Conservation (phyloP, 2,329 filamentous ascomycete genomes). For the Beauveria bassiana region DNA sequence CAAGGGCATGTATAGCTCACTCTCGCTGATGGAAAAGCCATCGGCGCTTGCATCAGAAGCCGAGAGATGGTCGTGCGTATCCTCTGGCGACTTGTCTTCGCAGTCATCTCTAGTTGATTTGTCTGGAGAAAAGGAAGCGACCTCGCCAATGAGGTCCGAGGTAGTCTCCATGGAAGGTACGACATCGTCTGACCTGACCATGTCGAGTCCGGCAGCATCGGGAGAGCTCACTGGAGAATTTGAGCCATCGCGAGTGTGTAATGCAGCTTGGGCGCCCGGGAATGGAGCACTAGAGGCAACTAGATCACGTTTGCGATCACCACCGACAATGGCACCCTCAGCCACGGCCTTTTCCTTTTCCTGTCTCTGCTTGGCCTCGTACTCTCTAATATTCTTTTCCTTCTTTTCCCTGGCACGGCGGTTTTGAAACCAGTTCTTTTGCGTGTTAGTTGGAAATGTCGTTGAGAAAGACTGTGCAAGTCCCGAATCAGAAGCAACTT, state of each 20-base stretch:
- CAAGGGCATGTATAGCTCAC: constrained; percentile 10
- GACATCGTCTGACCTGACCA: background rate
- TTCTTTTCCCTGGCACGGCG: constrained; percentile 58
- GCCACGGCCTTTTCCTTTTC: constrained; percentile 26
- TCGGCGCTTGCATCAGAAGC: constrained; percentile 12
- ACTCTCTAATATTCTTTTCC: constrained; percentile 44
- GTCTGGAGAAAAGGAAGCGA: background rate
- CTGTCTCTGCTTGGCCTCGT: constrained; percentile 29
- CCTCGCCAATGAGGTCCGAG: constrained; percentile 9
- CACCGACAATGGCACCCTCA: constrained; percentile 21
- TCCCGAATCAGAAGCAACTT: constrained; percentile 17
- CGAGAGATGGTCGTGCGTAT: constrained; percentile 15
- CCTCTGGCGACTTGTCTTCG: constrained; percentile 11
- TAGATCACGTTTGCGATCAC: constrained; percentile 26
- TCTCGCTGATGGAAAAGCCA: constrained; percentile 9
- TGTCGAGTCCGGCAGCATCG: background rate
- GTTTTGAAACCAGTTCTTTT: constrained; percentile 63
- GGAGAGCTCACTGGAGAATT: constrained; percentile 1
- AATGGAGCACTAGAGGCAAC: constrained; percentile 35
- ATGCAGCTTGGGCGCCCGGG: constrained; percentile 20
- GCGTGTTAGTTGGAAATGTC: constrained; percentile 22
- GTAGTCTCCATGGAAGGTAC: constrained; percentile 10
- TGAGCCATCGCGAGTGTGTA: constrained; percentile 12
- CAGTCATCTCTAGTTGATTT: constrained; percentile 11
- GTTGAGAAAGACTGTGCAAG: background rate